Evolutionary conservation across 208 protist genomes (phyloP).

Genomic region (Trypanosoma caninum): DNA sequence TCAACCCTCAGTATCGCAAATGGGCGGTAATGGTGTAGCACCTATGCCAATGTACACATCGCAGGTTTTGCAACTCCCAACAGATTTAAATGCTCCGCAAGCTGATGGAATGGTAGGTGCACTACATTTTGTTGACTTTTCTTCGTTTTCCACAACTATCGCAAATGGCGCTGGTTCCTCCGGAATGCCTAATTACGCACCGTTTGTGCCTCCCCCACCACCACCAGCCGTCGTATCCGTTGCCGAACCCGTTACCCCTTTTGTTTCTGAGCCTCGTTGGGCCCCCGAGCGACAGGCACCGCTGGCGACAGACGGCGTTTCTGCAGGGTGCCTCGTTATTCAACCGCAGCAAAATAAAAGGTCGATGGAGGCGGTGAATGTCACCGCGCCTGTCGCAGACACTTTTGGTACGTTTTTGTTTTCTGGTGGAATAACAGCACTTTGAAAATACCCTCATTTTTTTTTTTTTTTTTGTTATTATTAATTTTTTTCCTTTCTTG

Average conservation of each 20-base stretch:
- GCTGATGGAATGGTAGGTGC: not conserved
- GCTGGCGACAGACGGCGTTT: too few relatives aligned
- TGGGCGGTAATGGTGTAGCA: not conserved
- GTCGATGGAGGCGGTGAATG: too few relatives aligned
- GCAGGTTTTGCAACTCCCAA: not conserved
- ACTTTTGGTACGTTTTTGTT: too few relatives aligned
- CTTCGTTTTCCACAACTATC: not conserved
- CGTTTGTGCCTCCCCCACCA: not conserved
- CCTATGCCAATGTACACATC: not conserved
- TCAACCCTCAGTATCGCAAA: not conserved
- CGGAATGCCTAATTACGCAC: not conserved
- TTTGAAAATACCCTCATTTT: too few relatives aligned
- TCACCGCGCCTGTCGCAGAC: too few relatives aligned
- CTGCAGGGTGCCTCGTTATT: too few relatives aligned
- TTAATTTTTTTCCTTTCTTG: not conserved
- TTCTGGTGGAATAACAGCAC: too few relatives aligned
- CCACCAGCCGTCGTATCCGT: not conserved
- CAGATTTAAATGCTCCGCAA: not conserved
- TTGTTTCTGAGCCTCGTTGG: constrained; percentile 7
- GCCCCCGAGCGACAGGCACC: too few relatives aligned
- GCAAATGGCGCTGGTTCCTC: not conserved
- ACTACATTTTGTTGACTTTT: not conserved
- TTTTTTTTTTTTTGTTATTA: constrained; percentile 1
- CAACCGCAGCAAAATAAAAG: too few relatives aligned
- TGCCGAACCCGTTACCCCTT: not conserved